Evolutionary conservation across 768 basidiomycete genomes (phyloP).

Genomic region (Termitomyces sp.): DNA sequence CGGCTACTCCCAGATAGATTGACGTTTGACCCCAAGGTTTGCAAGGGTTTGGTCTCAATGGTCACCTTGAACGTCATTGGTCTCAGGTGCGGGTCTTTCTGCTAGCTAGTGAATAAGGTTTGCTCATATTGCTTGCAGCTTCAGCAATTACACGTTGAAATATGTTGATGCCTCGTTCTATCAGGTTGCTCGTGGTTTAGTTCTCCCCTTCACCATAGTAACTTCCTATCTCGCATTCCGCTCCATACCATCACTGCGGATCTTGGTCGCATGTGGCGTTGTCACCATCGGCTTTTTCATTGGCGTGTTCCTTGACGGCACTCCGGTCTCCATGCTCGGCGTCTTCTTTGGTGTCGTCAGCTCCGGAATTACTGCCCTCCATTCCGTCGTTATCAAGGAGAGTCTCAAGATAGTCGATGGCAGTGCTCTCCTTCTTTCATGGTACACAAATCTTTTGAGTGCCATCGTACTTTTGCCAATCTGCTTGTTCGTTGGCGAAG

Average conservation of each 20-base stretch:
- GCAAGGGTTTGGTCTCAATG: constrained; percentile 74
- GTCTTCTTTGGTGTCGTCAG: constrained; percentile 79
- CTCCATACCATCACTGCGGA: constrained; percentile 69
- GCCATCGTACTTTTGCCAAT: constrained; percentile 70
- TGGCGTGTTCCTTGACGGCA: constrained; percentile 78
- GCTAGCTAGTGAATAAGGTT: background rate
- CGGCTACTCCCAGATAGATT: constrained; percentile 68
- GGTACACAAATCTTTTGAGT: constrained; percentile 88
- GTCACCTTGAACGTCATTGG: constrained; percentile 77
- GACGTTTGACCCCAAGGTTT: constrained; percentile 56
- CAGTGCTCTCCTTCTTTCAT: constrained; percentile 81
- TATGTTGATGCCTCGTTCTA: constrained; percentile 95
- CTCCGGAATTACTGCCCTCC: constrained; percentile 83
- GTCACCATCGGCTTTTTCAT: constrained; percentile 94
- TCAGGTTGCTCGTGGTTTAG: constrained; percentile 91
- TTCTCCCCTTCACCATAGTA: constrained; percentile 89
- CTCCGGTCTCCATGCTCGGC: constrained; percentile 55
- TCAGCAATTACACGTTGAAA: constrained; percentile 89
- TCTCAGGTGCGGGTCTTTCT: constrained; percentile 52
- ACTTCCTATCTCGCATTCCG: constrained; percentile 81
- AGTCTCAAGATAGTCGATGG: constrained; percentile 76
- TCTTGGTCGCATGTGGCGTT: constrained; percentile 69
- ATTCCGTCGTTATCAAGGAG: constrained; percentile 93
- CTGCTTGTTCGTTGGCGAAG: constrained; percentile 74
- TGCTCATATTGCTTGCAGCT: constrained; percentile 38